Evolutionary conservation across 345 rosid genomes (phyloP), one percentile per base, ranked within the genome.

Genomic region (Arabis alpina): DNA sequence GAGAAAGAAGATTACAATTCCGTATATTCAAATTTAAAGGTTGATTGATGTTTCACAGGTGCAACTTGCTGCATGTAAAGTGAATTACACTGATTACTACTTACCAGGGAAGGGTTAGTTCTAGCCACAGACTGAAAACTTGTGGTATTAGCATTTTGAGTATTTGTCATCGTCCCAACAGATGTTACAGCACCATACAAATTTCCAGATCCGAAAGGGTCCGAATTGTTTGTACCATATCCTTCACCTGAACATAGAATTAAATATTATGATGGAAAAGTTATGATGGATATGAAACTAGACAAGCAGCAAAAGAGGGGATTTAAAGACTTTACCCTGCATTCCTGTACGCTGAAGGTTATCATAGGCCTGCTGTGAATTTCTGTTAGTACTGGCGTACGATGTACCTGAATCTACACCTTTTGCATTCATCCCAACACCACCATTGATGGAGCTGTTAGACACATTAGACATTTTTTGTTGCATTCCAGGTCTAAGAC

Each of bases 401-500:
- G 81, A 66, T 43, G 77, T 53, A 48, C 79, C 78, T 67, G 81
- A 68, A 79, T 83, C 81, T 57, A 83, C 52, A 70, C 80, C 75
- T 75, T 79, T 86, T 43, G 83, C 86, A 54, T 78, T 82, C 85
- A 88, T 83, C 68, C 96, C 96, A 70, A 83, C 66, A 54, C 86
- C 86, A 68, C 90, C 83, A 81, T 86, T 87, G 63, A 81, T 58
- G 63, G 87, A 76, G 69, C 85, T 92, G 76, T 90, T 89, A 45
- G 93, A 49, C 70, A 94, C 87, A 40, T 82, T 88, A 80, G 85
- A 78, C 56, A 89, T 40, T 78, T 88, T 91, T 68, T 80, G 98
- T 77, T 80, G 99, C 86, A 92, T 60, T 30, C 89, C 83, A 73
- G 96, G 79, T 78, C 96, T 83, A 65, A 87, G 79, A 54, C 85